Evolutionary conservation across 192 early-diverging fungal genomes (phyloP).

Genomic region (Irineochytrium annulatum): DNA sequence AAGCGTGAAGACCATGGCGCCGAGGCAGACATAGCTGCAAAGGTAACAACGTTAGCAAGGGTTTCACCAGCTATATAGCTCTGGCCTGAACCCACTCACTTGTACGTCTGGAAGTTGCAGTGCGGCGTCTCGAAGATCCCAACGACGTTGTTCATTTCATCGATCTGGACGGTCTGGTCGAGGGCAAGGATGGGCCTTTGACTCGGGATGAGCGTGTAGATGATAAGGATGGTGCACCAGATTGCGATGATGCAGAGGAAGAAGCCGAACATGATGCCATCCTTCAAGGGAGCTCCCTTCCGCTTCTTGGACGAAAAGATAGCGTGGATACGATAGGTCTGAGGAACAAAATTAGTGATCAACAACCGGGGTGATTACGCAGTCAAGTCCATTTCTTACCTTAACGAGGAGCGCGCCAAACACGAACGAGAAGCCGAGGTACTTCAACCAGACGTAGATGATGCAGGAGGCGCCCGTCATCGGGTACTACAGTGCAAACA

Average conservation of each 20-base stretch:
- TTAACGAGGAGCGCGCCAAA: background rate
- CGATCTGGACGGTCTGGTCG: background rate
- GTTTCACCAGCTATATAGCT: too few species aligned
- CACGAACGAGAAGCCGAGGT: conserved; percentile 3
- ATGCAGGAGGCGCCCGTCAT: background rate
- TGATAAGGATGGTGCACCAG: background rate
- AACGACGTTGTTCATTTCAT: background rate
- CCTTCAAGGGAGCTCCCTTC: background rate
- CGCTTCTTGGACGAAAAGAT: conserved; percentile 3
- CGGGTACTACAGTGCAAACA: too few species aligned
- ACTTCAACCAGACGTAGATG: background rate
- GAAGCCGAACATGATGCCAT: background rate
- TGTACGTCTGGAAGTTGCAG: background rate
- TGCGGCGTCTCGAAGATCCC: background rate
- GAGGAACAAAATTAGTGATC: background rate
- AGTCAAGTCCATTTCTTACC: too few species aligned
- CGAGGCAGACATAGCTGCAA: background rate
- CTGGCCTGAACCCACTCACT: too few species aligned
- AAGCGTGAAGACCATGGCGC: background rate
- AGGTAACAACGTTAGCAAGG: too few species aligned
- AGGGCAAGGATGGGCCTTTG: background rate
- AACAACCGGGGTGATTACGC: background rate
- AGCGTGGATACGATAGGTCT: background rate
- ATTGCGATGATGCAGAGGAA: background rate
- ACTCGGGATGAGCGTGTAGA: background rate